Evolutionary conservation across 1,284 basidiomycete species (phyloP).

Genomic region (Ustilago shanxiensis): DNA sequence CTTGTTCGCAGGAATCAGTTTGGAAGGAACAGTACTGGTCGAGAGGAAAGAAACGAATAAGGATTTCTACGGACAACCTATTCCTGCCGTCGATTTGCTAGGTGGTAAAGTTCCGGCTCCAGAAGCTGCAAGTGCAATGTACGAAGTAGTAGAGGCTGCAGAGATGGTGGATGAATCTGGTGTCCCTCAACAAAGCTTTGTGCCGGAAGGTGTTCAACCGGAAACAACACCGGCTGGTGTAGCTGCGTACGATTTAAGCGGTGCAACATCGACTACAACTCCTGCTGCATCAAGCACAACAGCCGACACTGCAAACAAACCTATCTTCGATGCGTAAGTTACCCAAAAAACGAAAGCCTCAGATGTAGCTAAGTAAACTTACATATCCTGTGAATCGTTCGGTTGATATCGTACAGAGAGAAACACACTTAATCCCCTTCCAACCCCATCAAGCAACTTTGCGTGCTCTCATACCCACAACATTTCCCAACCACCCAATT

Average conservation of each 20-base stretch:
- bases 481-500: not conserved
- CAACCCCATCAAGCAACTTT: not conserved
- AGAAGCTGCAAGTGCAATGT: constrained; percentile 90
- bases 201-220: constrained; percentile 73
- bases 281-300: not conserved
- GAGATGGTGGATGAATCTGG: constrained; percentile 75
- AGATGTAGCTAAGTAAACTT: no score
- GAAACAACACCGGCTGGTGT: constrained; percentile 13
- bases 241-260: constrained; percentile 30
- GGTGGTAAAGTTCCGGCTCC: constrained; percentile 93
- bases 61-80: constrained; percentile 92
- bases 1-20: constrained; percentile 91
- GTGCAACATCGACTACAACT: constrained; percentile 9
- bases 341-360: no score
- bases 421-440: not conserved
- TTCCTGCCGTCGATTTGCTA: constrained; percentile 90
- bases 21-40: constrained; percentile 94
- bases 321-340: constrained; percentile 52
- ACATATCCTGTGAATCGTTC: no score
- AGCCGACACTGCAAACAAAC: constrained; percentile 14
- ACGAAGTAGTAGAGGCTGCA: constrained; percentile 89
- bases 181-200: constrained; percentile 83
- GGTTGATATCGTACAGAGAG: not conserved
- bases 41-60: constrained; percentile 84
- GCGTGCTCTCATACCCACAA: not conserved